Percentiles rank a stretch among this genome's conserved stretches.
Conservation (phyloP, 2,329 filamentous ascomycete species). For the Fusarium pseudograminearum region DNA sequence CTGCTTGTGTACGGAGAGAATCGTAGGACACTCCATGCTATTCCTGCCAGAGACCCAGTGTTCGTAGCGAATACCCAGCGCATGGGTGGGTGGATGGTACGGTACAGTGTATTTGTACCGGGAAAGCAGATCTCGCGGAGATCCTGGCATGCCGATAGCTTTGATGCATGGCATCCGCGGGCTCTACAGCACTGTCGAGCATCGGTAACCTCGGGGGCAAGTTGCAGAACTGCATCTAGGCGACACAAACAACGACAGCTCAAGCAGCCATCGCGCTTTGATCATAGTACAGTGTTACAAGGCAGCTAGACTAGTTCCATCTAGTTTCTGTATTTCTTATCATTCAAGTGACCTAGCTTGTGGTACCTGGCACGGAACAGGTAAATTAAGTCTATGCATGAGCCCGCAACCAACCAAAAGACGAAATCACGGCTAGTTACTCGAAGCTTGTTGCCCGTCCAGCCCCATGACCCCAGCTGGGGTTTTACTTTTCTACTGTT, state of each 20-base stretch:
- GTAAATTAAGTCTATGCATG: not conserved
- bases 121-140: slow-evolving; percentile 43
- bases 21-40: slow-evolving; percentile 13
- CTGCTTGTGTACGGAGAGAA: not conserved
- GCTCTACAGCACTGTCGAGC: slow-evolving; percentile 27
- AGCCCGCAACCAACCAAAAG: slow-evolving; percentile 4
- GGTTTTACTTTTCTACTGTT: slow-evolving; percentile 30
- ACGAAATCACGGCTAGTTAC: not conserved
- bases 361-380: slow-evolving; percentile 24
- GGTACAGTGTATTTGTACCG: slow-evolving; percentile 13
- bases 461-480: slow-evolving; percentile 14
- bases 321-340: not conserved
- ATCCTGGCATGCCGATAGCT: slow-evolving; percentile 36
- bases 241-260: slow-evolving; percentile 11
- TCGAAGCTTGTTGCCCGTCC: slow-evolving; percentile 23
- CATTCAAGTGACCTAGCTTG: not conserved
- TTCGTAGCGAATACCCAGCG: slow-evolving; percentile 25
- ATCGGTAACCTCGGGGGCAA: slow-evolving; percentile 11
- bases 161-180: slow-evolving; percentile 45
- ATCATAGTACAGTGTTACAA: not conserved
- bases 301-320: not conserved
- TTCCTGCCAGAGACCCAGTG: slow-evolving; percentile 21
- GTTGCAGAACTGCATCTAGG: slow-evolving; percentile 21
- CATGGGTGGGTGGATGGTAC: slow-evolving; percentile 22
- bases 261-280: not conserved